Percentiles rank a stretch among this genome's conserved stretches.
Evolutionary conservation across 176 grass and related monocot genomes (phyloP).

Genomic region (Phoenix roebelenii): DNA sequence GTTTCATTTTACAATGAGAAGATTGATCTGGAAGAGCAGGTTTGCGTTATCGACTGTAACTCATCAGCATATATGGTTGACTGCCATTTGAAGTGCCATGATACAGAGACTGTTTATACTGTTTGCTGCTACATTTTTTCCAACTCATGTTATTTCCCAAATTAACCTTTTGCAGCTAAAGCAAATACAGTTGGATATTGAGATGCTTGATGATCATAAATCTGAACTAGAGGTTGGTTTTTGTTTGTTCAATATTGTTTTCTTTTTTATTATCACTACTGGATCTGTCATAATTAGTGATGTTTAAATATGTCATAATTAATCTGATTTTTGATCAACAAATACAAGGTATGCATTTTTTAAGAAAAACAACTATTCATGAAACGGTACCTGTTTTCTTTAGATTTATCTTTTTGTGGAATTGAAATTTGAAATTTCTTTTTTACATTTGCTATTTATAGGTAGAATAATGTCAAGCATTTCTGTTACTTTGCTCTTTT

Average conservation of each 20-base stretch:
- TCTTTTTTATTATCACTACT: too few relatives aligned
- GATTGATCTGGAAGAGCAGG: slow-evolving; percentile 43
- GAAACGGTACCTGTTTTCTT: too few relatives aligned
- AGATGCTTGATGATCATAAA: slow-evolving; percentile 58
- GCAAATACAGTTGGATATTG: slow-evolving; percentile 53
- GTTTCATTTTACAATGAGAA: slow-evolving; percentile 41
- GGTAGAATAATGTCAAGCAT: too few relatives aligned
- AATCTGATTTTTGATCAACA: too few relatives aligned
- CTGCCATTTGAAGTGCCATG: background rate
- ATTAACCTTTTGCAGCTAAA: slow-evolving; percentile 31
- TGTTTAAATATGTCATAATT: too few relatives aligned
- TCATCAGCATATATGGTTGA: slow-evolving; percentile 3
- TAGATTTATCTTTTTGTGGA: too few relatives aligned
- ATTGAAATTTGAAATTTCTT: too few relatives aligned
- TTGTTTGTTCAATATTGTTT: background rate
- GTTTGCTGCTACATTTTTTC: background rate
- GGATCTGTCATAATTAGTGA: too few relatives aligned
- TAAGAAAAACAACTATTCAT: too few relatives aligned
- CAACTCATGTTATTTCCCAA: background rate
- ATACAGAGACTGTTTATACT: background rate
- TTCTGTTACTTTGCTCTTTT: too few relatives aligned
- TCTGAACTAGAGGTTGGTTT: slow-evolving; percentile 51
- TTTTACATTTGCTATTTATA: too few relatives aligned
- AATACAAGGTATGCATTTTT: too few relatives aligned
- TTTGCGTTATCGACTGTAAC: slow-evolving; percentile 22